Conservation (phyloP, 1,139 yeast species). For the Lodderomyces metapsilosis region DNA sequence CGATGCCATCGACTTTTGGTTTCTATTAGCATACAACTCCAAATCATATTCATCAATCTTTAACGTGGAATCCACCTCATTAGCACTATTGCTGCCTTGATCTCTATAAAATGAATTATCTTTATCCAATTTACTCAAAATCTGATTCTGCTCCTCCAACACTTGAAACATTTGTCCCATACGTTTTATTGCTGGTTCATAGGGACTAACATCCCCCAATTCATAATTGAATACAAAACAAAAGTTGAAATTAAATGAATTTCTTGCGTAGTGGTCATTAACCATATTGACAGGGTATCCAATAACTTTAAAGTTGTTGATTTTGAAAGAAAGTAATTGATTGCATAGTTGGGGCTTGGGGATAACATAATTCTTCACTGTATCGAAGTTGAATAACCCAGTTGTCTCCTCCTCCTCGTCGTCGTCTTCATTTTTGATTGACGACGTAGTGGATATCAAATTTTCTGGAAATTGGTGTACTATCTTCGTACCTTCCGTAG, state of each 20-base stretch:
- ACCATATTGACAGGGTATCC: constrained; percentile 91
- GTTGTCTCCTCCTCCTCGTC: background rate
- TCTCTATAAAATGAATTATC: constrained; percentile 35
- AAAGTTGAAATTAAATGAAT: constrained; percentile 88
- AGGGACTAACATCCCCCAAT: constrained; percentile 72
- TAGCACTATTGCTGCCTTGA: background rate
- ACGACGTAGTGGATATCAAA: constrained; percentile 18
- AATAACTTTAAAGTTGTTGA: constrained; percentile 66
- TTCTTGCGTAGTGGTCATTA: constrained; percentile 76
- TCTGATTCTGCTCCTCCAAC: constrained; percentile 82
- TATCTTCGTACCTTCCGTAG: constrained; percentile 94
- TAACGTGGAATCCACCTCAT: constrained; percentile 3
- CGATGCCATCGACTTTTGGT: background rate
- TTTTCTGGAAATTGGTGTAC: constrained; percentile 84
- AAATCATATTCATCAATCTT: constrained; percentile 10
- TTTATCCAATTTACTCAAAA: constrained; percentile 57
- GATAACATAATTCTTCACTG: constrained; percentile 83
- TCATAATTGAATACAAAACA: constrained; percentile 87
- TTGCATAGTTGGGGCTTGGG: constrained; percentile 94
- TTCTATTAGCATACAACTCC: constrained; percentile 5
- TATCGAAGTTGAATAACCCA: constrained; percentile 72
- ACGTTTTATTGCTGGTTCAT: constrained; percentile 80
- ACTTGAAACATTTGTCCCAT: constrained; percentile 89
- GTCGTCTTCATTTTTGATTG: constrained; percentile 4
- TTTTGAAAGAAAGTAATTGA: constrained; percentile 69